Conservation (phyloP, 1,139 yeast genomes). For the Blastobotrys proliferans region DNA sequence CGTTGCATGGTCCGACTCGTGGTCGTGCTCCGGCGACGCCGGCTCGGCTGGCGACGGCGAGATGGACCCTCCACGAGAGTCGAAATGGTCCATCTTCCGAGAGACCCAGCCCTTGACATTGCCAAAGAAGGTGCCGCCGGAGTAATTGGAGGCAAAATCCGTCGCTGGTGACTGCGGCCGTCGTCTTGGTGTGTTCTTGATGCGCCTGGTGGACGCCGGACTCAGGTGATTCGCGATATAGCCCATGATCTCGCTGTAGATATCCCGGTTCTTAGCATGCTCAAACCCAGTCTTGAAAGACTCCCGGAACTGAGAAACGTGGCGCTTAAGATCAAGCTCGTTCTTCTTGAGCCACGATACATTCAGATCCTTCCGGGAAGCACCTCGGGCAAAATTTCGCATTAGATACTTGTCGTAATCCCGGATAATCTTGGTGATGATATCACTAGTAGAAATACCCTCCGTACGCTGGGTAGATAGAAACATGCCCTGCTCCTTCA, state of each 20-base stretch:
- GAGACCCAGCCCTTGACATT: slow-evolving; percentile 70
- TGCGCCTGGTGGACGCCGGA: slow-evolving; percentile 15
- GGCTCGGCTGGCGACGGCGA: slow-evolving; percentile 1
- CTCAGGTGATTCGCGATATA: slow-evolving; percentile 35
- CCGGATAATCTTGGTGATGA: slow-evolving; percentile 87
- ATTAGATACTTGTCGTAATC: slow-evolving; percentile 95
- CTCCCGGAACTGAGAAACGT: slow-evolving; percentile 80
- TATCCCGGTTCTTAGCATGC: slow-evolving; percentile 64
- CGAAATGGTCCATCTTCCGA: slow-evolving; percentile 30
- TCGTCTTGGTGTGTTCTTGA: slow-evolving; percentile 1
- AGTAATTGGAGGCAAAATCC: slow-evolving; percentile 60
- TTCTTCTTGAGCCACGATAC: slow-evolving; percentile 97
- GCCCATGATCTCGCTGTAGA: slow-evolving; percentile 71
- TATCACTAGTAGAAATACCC: slow-evolving; percentile 93
- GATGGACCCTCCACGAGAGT: not conserved
- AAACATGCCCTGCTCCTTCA: slow-evolving; percentile 86
- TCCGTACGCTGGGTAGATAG: slow-evolving; percentile 94
- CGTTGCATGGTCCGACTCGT: no score
- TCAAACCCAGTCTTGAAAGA: slow-evolving; percentile 76
- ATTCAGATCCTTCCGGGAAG: slow-evolving; percentile 90
- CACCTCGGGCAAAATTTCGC: slow-evolving; percentile 97
- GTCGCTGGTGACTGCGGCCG: slow-evolving; percentile 44
- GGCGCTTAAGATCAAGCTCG: slow-evolving; percentile 89
- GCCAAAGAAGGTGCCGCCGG: slow-evolving; percentile 50
- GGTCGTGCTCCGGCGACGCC: no score